Evolutionary conservation across 495 filamentous ascomycete species (phyloP).

Genomic region (Penicillium lividum): DNA sequence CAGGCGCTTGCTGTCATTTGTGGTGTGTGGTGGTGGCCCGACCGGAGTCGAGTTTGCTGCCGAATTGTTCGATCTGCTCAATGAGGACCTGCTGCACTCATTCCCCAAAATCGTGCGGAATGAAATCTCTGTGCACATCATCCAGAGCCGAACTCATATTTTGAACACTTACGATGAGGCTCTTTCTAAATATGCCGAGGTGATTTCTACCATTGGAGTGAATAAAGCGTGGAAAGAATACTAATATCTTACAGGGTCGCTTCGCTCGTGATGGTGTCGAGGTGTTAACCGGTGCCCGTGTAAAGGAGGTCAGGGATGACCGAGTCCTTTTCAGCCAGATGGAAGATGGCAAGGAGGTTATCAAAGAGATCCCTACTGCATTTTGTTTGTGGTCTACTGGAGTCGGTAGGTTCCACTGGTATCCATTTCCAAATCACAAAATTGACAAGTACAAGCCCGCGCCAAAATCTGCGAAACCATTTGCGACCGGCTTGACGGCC

Average conservation of each 20-base stretch:
- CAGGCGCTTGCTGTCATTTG: slow-evolving; percentile 85
- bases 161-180: slow-evolving; percentile 98
- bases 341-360: slow-evolving; percentile 68
- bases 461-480: slow-evolving; percentile 75
- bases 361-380: slow-evolving; percentile 92
- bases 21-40: slow-evolving; percentile 90
- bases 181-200: slow-evolving; percentile 87
- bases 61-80: slow-evolving; percentile 92
- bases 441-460: slow-evolving; percentile 55
- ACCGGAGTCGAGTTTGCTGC: slow-evolving; percentile 98
- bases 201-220: slow-evolving; percentile 20
- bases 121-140: slow-evolving; percentile 95
- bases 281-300: slow-evolving; percentile 86
- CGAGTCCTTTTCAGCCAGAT: slow-evolving; percentile 87
- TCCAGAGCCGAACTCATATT: slow-evolving; percentile 91
- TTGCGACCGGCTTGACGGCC: slow-evolving; percentile 68
- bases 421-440: neutral
- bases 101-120: slow-evolving; percentile 92
- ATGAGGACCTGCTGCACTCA: slow-evolving; percentile 82
- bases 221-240: slow-evolving; percentile 11
- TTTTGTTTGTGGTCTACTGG: slow-evolving; percentile 99
- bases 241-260: slow-evolving; percentile 43
- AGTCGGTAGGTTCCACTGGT: slow-evolving; percentile 52
- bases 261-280: slow-evolving; percentile 91
- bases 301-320: slow-evolving; percentile 82